These are phyloP conservation scores for Anthoceros angustus DNA, from an alignment of 225 moss, liverwort and hornwort species.

Conservation along the genomic window DNA sequence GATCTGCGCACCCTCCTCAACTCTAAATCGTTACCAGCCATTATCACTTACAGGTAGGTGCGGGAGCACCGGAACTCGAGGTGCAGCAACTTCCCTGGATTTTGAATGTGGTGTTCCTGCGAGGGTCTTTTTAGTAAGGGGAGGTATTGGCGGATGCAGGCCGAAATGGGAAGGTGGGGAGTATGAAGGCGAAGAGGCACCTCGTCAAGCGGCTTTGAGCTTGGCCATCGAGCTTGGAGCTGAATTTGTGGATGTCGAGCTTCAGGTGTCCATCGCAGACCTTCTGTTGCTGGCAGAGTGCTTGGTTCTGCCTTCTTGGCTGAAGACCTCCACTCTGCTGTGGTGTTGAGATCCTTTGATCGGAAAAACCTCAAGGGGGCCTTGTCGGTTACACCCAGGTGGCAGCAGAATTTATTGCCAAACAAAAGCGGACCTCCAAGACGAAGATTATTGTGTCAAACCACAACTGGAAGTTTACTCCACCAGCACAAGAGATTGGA, in stretches of 20 bases:
- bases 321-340: too few relatives aligned
- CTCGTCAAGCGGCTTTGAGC: slow-evolving; percentile 53
- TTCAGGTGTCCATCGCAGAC: slow-evolving; percentile 17
- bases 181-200: slow-evolving; percentile 50
- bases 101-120: not conserved
- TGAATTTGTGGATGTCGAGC: slow-evolving; percentile 74
- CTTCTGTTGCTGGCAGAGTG: not conserved
- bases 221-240: slow-evolving; percentile 61
- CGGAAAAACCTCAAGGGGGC: too few relatives aligned
- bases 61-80: too few relatives aligned
- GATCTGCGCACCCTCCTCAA: slow-evolving; percentile 61
- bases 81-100: slow-evolving; percentile 8
- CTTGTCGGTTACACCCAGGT: slow-evolving; percentile 17
- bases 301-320: not conserved
- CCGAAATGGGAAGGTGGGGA: slow-evolving; percentile 78
- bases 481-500: slow-evolving; percentile 57
- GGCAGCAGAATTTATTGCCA: slow-evolving; percentile 47
- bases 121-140: not conserved
- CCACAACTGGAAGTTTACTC: slow-evolving; percentile 76
- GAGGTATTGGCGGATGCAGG: slow-evolving; percentile 14
- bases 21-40: slow-evolving; percentile 45
- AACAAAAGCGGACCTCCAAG: slow-evolving; percentile 18
- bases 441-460: slow-evolving; percentile 88
- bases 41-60: slow-evolving; percentile 63
- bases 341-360: too few relatives aligned